These are phyloP conservation scores for maize (Zea mays) DNA, from an alignment of 176 grass and related monocot genomes.

Conservation along the genomic window DNA sequence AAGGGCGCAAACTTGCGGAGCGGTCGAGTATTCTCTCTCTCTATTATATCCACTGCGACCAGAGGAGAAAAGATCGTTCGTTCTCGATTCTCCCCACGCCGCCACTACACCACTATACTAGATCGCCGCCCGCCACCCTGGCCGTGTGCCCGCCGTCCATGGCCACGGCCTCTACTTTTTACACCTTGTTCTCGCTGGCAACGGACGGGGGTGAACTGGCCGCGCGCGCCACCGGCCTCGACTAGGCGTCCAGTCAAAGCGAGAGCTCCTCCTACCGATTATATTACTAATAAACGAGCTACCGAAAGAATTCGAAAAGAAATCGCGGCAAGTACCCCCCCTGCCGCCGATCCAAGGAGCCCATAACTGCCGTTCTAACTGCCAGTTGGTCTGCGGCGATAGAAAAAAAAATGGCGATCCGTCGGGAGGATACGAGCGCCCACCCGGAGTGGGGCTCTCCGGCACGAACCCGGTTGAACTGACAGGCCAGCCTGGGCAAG, in stretches of 20 bases:
- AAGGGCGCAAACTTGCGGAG: no score
- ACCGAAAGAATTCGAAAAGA: not conserved
- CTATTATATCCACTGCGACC: no score
- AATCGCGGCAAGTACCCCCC: no score
- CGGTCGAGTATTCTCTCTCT: no score
- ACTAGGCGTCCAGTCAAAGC: not conserved
- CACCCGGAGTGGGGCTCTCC: conserved; percentile 23
- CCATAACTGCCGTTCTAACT: conserved; percentile 32
- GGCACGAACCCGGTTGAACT: conserved; percentile 20
- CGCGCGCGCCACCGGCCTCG: not conserved
- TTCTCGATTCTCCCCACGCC: not conserved
- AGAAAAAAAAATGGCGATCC: no score
- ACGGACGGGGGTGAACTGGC: not conserved
- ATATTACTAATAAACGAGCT: not conserved
- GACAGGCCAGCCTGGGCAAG: conserved; percentile 56
- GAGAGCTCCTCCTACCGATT: not conserved
- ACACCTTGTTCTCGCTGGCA: not conserved
- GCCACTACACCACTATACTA: not conserved
- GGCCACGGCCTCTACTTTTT: not conserved
- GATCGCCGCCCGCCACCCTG: not conserved
- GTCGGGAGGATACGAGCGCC: no score
- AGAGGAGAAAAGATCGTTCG: not conserved
- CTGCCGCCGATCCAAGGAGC: not conserved
- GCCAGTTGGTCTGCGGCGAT: conserved; percentile 19
- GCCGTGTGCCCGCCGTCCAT: not conserved